Conservation (phyloP, 2,329 filamentous ascomycete species). For the Pseudonectria foliicola region DNA sequence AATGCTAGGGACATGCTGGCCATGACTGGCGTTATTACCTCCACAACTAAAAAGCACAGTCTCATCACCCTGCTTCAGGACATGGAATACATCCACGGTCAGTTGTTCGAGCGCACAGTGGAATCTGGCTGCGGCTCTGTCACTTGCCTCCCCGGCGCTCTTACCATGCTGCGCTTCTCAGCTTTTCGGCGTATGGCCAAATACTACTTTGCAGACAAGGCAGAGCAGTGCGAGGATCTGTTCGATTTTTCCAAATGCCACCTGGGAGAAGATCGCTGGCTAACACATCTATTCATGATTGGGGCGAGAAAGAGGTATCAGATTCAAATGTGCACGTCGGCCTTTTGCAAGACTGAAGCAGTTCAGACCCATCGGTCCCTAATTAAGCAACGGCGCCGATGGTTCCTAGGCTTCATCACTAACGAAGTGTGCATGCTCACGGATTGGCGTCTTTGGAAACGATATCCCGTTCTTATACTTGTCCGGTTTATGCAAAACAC, state of each 20-base stretch:
- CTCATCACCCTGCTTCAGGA: conserved; percentile 91
- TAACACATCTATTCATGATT: conserved; percentile 98
- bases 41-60: conserved; percentile 80
- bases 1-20: conserved; percentile 90
- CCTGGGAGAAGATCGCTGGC: conserved; percentile 90
- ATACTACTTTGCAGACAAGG: conserved; percentile 97
- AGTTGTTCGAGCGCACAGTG: conserved; percentile 90
- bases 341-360: conserved; percentile 97
- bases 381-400: conserved; percentile 88
- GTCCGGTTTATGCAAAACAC: conserved; percentile 95
- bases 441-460: conserved; percentile 82
- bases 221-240: conserved; percentile 87
- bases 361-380: conserved; percentile 81
- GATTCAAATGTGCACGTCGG: conserved; percentile 95
- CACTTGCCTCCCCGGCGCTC: conserved; percentile 88
- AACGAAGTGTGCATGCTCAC: conserved; percentile 99
- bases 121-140: conserved; percentile 92
- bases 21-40: conserved; percentile 96
- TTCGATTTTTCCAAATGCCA: conserved; percentile 97
- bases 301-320: conserved; percentile 88
- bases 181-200: conserved; percentile 96
- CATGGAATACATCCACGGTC: conserved; percentile 97
- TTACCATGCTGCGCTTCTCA: conserved; percentile 92
- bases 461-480: conserved; percentile 78
- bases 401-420: conserved; percentile 96